These are phyloP conservation scores for Penicillium odoratum DNA, from an alignment of 495 filamentous ascomycete species.

Conservation along the genomic window DNA sequence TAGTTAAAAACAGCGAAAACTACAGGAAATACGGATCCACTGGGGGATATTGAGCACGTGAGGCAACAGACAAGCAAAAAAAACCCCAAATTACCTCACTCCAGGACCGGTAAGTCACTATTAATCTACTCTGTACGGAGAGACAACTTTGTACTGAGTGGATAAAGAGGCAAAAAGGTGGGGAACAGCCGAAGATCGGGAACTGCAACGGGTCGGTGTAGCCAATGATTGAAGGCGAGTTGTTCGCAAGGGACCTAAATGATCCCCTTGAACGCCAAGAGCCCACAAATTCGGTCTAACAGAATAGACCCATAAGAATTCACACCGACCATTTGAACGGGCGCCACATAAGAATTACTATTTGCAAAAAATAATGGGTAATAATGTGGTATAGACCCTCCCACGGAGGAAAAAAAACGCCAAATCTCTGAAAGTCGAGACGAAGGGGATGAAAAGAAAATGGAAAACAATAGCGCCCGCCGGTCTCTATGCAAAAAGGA, in stretches of 20 bases:
- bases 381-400: background rate
- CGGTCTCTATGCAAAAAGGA: constrained; percentile 6
- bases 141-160: background rate
- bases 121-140: background rate
- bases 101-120: background rate
- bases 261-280: background rate
- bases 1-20: background rate
- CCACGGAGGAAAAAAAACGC: background rate
- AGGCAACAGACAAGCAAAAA: background rate
- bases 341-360: background rate
- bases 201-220: background rate
- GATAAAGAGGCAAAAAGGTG: constrained; percentile 2
- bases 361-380: constrained; percentile 3
- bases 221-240: background rate
- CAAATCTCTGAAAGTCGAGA: background rate
- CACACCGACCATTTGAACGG: background rate
- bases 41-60: background rate
- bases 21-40: background rate
- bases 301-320: constrained; percentile 3
- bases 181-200: constrained; percentile 1
- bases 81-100: background rate
- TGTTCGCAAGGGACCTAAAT: background rate
- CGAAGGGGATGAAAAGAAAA: background rate
- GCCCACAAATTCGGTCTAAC: background rate
- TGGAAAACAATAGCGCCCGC: background rate